Evolutionary conservation across 2,329 filamentous ascomycete species (phyloP), one percentile per base, ranked within the genome.

Genomic region (Dissoconium aciculare): DNA sequence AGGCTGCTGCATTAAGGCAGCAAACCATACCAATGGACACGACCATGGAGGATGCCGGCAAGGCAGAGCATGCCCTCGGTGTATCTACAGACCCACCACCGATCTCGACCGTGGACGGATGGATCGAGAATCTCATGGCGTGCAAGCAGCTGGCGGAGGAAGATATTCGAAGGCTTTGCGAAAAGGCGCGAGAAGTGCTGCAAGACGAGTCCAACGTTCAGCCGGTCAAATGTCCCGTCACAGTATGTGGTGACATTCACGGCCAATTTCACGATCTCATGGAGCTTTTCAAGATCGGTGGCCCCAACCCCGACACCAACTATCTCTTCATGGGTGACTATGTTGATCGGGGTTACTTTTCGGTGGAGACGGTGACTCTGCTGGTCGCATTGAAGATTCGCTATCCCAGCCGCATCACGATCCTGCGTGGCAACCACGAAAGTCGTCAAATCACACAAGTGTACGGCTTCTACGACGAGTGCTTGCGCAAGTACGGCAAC

Each of bases 241-340:
- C 89, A 34, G 89, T 98, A 40, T 95, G 89, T 59, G 89, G 89
- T 57, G 89, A 98, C 62, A 98, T 98, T 56, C 89, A 98, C 60
- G 89, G 89, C 45, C 89, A 98, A 62, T 95, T 95, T 58, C 87
- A 95, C 60, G 89, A 98, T 55, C 63, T 98, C 58, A 95, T 98
- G 84, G 89, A 98, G 64, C 74, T 98, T 32, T 98, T 98, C 71
- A 91, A 92, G 65, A 95, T 98, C 58, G 89, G 89, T 47, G 89
- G 89, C 32, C 84, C 85, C 38, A 94, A 93, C 55, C 89, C 89
- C 44, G 89, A 98, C 60, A 95, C 89, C 54, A 95, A 95, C 66
- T 95, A 95, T 62, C 77, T 95, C 44, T 95, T 95, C 66, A 95
- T 98, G 84, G 85, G 89, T 56, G 89, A 98, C 60, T 98, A 95